A percentile compares a stretch with the other conserved stretches of the same genome.
Conservation (phyloP, 2,329 filamentous ascomycete genomes). For the Diaporthe citriasiana region DNA sequence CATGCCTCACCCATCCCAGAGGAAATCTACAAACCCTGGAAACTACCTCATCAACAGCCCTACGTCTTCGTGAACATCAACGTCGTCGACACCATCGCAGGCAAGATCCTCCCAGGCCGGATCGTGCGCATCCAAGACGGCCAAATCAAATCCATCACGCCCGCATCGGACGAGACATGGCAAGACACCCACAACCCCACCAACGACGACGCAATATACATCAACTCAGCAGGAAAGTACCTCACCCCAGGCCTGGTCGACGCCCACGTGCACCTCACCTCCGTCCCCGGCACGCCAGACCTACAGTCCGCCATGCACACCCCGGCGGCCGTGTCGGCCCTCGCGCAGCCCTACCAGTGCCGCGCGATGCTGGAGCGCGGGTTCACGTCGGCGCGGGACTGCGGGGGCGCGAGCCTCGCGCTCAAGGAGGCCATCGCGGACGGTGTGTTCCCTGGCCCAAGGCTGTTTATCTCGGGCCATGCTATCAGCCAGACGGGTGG, state of each 20-base stretch:
- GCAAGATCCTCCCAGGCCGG: slow-evolving; percentile 49
- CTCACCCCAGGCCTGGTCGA: slow-evolving; percentile 66
- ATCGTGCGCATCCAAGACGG: slow-evolving; percentile 55
- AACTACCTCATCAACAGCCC: slow-evolving; percentile 49
- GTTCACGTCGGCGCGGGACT: slow-evolving; percentile 72
- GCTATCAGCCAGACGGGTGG: slow-evolving; percentile 71
- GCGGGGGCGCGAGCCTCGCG: slow-evolving; percentile 67
- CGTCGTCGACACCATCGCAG: slow-evolving; percentile 57
- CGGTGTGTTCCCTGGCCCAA: slow-evolving; percentile 67
- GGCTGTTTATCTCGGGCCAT: slow-evolving; percentile 67
- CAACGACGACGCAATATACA: slow-evolving; percentile 40
- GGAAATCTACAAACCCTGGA: slow-evolving; percentile 53
- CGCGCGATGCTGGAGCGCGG: slow-evolving; percentile 67
- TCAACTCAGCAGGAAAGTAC: slow-evolving; percentile 60
- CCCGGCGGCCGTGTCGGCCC: slow-evolving; percentile 54
- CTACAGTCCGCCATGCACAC: slow-evolving; percentile 54
- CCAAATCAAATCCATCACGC: slow-evolving; percentile 49
- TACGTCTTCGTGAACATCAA: slow-evolving; percentile 60
- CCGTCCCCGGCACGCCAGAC: slow-evolving; percentile 57
- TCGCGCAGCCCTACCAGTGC: slow-evolving; percentile 63
- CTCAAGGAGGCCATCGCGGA: slow-evolving; percentile 70
- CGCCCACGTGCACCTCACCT: slow-evolving; percentile 63
- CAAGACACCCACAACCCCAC: background rate
- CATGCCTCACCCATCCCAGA: slow-evolving; percentile 29
- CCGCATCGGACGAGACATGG: background rate